Percentiles rank a stretch among this genome's conserved stretches.
These are phyloP conservation scores for Lentinula boryana DNA, from an alignment of 768 basidiomycete species.

Conservation along the genomic window DNA sequence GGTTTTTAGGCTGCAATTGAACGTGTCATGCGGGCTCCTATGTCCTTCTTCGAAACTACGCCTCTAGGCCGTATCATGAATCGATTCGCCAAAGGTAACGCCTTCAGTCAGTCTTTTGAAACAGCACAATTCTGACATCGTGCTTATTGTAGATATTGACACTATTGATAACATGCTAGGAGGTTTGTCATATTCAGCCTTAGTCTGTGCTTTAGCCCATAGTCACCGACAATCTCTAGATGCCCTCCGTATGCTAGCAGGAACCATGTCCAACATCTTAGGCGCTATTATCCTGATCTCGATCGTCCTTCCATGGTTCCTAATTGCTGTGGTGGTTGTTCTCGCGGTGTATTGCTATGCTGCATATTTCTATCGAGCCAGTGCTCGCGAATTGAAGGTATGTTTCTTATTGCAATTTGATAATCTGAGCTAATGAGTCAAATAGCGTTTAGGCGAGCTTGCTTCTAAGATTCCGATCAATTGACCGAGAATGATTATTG, in stretches of 20 bases:
- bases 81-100: slow-evolving; percentile 72
- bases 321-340: slow-evolving; percentile 64
- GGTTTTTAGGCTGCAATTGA: slow-evolving; percentile 46
- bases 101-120: background rate
- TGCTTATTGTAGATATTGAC: slow-evolving; percentile 52
- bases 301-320: slow-evolving; percentile 78
- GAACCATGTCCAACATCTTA: slow-evolving; percentile 57
- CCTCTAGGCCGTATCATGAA: slow-evolving; percentile 88
- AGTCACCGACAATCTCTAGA: slow-evolving; percentile 29
- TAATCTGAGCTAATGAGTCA: background rate
- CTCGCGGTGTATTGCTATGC: slow-evolving; percentile 58
- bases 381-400: slow-evolving; percentile 83
- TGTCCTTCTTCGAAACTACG: slow-evolving; percentile 89
- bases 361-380: slow-evolving; percentile 79
- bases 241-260: slow-evolving; percentile 65
- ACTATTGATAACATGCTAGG: slow-evolving; percentile 73
- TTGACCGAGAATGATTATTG: background rate
- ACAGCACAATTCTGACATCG: background rate
- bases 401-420: slow-evolving; percentile 4
- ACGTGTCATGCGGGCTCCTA: slow-evolving; percentile 78
- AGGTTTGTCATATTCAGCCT: slow-evolving; percentile 24
- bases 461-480: background rate
- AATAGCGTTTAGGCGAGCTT: slow-evolving; percentile 48
- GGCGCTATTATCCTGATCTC: slow-evolving; percentile 78
- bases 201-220: background rate